These are phyloP conservation scores for Pholiota microspora DNA, from an alignment of 768 basidiomycete genomes.

Conservation along the genomic window DNA sequence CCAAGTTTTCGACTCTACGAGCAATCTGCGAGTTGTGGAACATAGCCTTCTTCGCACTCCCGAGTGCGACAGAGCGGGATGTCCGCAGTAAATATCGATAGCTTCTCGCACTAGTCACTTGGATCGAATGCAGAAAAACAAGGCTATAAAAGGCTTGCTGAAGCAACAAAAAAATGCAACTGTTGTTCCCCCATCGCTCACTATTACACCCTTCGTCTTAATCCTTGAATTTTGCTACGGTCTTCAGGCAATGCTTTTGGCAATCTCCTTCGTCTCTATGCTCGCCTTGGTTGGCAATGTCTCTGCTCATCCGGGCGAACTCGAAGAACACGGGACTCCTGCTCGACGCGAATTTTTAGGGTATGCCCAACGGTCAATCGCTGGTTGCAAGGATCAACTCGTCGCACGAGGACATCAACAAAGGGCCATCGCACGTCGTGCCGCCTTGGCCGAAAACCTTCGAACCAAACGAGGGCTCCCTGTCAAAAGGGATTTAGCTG, in stretches of 20 bases:
- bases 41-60: too few relatives aligned
- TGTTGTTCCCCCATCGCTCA: too few relatives aligned
- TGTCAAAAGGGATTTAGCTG: constrained; percentile 9
- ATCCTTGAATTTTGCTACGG: too few relatives aligned
- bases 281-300: constrained; percentile 2
- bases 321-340: constrained; percentile 4
- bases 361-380: background rate
- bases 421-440: constrained; percentile 7
- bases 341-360: constrained; percentile 5
- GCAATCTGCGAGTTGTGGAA: too few relatives aligned
- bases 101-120: too few relatives aligned
- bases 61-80: background rate
- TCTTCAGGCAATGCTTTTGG: background rate
- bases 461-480: constrained; percentile 6
- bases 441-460: constrained; percentile 8
- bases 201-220: too few relatives aligned
- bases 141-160: too few relatives aligned
- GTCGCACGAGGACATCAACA: constrained; percentile 1
- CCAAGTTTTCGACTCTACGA: too few relatives aligned
- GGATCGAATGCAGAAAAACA: too few relatives aligned
- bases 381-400: background rate
- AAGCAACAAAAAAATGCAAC: too few relatives aligned
- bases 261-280: background rate
- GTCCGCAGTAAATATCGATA: constrained; percentile 1
- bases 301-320: constrained; percentile 4